Evolutionary conservation across 208 protist genomes (phyloP), one percentile per base, ranked within the genome.

Genomic region (Acanthamoeba culbertsoni): DNA sequence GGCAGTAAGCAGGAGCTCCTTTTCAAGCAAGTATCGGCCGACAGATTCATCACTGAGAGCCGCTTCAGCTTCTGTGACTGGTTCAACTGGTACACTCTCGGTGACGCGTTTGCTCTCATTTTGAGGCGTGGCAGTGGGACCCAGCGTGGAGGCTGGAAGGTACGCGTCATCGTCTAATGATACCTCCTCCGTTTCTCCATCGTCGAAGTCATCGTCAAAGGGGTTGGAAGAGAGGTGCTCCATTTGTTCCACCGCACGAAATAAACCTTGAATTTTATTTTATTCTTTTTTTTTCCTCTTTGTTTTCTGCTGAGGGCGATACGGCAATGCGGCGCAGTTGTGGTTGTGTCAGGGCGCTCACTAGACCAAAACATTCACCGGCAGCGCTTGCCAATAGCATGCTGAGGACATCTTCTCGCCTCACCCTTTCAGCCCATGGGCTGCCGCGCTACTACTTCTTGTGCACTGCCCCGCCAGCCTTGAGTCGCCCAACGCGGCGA

Each of bases 1-100:
- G 18, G 92, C 92, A 0, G 92, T 94, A n/a, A 91, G 75, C 42
- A 53, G 35, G n/a, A 91, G 55, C 4, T 77, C n/a, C 45, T 40
- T 65, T n/a, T 73, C 43, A 37, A 94, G n/a, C 14, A 94, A 77
- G 23, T 43, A 73, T 6, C 59, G 10, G 23, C 48, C 92, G 18
- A 94, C 73, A 28, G 16, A 5, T 57, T 92, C 86, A 8, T 92
- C 86, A 48, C 23, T 51, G 12, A 79, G 2, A 28, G 16, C 20
- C 12, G 14, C 16, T 2, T 18, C 33, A 18, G 6, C 65, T 6
- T 0, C 35, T 45, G 6, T 43, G 16, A 7, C 18, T 8, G 63
- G 16, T 59, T 5, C 55, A 63, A 7, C 18, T 8, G 63, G 16
- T 59, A 20, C 55, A 63, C 55, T 63, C 0, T 63, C 55, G 7